phyloP scores from a whole-genome alignment of 2,329 filamentous ascomycete species.

The Cercospora sp. region DNA sequence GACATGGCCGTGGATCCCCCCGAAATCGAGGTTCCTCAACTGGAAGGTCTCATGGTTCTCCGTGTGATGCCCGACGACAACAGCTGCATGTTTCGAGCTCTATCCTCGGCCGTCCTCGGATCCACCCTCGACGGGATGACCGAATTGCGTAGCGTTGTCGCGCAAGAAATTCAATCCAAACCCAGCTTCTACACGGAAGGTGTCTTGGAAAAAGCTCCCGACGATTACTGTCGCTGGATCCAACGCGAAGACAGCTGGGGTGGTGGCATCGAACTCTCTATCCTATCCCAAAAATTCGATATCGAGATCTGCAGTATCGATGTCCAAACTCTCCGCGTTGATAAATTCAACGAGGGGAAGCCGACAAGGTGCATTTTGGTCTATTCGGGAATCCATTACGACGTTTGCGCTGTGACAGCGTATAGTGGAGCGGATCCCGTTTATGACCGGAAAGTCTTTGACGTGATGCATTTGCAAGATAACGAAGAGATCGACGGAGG shows the following conservation, averaged over 20 bases:
- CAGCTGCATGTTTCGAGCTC: slow-evolving; percentile 87
- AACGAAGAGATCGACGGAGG: slow-evolving; percentile 51
- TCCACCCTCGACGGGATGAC: slow-evolving; percentile 64
- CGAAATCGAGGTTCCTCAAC: slow-evolving; percentile 59
- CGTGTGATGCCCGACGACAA: slow-evolving; percentile 98
- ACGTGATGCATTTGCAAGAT: slow-evolving; percentile 42
- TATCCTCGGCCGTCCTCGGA: slow-evolving; percentile 75
- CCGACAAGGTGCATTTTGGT: slow-evolving; percentile 73
- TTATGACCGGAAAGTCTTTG: slow-evolving; percentile 76
- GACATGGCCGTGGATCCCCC: slow-evolving; percentile 59
- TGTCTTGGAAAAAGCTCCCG: slow-evolving; percentile 69
- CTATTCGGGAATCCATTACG: slow-evolving; percentile 93
- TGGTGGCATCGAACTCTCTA: slow-evolving; percentile 84
- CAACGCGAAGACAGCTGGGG: slow-evolving; percentile 82
- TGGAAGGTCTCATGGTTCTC: slow-evolving; percentile 64
- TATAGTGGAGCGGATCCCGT: slow-evolving; percentile 66
- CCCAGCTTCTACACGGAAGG: slow-evolving; percentile 72
- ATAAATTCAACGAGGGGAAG: slow-evolving; percentile 76
- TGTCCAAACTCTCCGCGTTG: slow-evolving; percentile 67
- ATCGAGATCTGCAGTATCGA: slow-evolving; percentile 85
- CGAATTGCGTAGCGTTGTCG: slow-evolving; percentile 75
- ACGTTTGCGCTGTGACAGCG: slow-evolving; percentile 76
- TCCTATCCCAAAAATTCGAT: slow-evolving; percentile 80
- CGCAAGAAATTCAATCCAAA: slow-evolving; percentile 73
- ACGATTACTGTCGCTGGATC: slow-evolving; percentile 80